phyloP scores from a whole-genome alignment of 106 monocot species.

The Dactylorhiza incarnata region DNA sequence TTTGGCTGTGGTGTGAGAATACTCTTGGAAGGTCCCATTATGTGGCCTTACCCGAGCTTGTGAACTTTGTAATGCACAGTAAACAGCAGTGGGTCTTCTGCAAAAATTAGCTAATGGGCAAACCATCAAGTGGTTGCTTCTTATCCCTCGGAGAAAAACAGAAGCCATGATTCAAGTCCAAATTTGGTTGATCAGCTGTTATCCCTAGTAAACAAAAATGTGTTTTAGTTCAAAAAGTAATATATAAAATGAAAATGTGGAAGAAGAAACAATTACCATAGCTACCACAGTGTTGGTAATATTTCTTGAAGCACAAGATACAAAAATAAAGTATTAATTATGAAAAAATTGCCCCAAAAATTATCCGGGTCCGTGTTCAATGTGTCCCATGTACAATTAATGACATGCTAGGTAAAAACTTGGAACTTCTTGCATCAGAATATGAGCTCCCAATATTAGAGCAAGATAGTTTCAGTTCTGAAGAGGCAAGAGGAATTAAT shows the following conservation, averaged over 20 bases:
- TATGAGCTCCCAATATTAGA: not conserved
- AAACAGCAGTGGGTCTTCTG: slow-evolving; percentile 11
- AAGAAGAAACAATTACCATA: no score
- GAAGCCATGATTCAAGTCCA: slow-evolving; percentile 5
- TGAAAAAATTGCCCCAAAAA: not conserved
- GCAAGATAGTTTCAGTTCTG: not conserved
- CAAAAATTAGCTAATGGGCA: slow-evolving; percentile 7
- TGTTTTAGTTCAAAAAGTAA: not conserved
- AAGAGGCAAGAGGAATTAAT: not conserved
- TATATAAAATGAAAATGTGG: not conserved
- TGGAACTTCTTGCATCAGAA: not conserved
- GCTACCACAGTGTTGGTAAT: not conserved
- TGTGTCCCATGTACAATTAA: not conserved
- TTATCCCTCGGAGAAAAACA: slow-evolving; percentile 7
- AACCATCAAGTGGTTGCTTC: slow-evolving; percentile 7
- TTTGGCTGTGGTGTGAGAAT: slow-evolving; percentile 3
- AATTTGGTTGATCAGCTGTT: slow-evolving; percentile 1
- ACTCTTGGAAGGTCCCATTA: slow-evolving; percentile 6
- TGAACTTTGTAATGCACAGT: slow-evolving; percentile 15
- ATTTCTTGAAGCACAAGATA: not conserved
- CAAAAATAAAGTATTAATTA: not conserved
- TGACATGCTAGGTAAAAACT: not conserved
- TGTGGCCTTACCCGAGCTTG: slow-evolving; percentile 1
- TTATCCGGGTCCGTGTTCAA: not conserved
- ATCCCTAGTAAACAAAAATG: not conserved